These are phyloP conservation scores for Prunus yedoensis DNA, from an alignment of 331 rosid species.

Conservation along the genomic window DNA sequence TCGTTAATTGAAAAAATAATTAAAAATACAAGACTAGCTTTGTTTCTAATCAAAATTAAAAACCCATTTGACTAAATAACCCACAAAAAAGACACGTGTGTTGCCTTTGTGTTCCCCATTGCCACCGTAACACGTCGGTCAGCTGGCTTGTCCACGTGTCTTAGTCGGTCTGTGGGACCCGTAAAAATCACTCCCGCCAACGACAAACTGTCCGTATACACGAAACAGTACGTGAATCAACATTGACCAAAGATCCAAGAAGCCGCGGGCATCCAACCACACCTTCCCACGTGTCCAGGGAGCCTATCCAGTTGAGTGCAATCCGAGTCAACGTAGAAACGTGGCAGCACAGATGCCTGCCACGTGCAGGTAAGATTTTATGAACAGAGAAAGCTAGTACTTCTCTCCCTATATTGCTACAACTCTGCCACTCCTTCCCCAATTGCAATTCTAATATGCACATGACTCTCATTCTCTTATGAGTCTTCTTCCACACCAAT, in stretches of 20 bases:
- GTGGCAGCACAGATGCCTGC: background rate
- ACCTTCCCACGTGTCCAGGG: slow-evolving; percentile 36
- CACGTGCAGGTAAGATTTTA: background rate
- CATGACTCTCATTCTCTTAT: background rate
- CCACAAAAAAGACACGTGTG: background rate
- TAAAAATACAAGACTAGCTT: background rate
- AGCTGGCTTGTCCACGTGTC: slow-evolving; percentile 39
- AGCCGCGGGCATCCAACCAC: slow-evolving; percentile 10
- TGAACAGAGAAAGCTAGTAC: background rate
- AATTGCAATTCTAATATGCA: no score
- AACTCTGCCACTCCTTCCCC: background rate
- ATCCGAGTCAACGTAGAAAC: background rate
- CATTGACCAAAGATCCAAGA: slow-evolving; percentile 20
- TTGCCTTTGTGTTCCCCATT: background rate
- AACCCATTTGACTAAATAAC: background rate
- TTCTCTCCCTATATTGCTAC: background rate
- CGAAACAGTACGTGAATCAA: slow-evolving; percentile 9
- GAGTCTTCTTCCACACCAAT: background rate
- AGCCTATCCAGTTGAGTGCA: background rate
- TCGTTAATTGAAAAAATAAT: no score
- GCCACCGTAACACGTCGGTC: slow-evolving; percentile 36
- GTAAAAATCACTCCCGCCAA: background rate
- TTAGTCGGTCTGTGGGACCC: slow-evolving; percentile 43
- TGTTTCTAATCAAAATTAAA: background rate
- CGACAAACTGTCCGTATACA: slow-evolving; percentile 7